These are phyloP conservation scores for Aphanomyces stellatus DNA, from an alignment of 352 stramenopile species.

Conservation along the genomic window DNA sequence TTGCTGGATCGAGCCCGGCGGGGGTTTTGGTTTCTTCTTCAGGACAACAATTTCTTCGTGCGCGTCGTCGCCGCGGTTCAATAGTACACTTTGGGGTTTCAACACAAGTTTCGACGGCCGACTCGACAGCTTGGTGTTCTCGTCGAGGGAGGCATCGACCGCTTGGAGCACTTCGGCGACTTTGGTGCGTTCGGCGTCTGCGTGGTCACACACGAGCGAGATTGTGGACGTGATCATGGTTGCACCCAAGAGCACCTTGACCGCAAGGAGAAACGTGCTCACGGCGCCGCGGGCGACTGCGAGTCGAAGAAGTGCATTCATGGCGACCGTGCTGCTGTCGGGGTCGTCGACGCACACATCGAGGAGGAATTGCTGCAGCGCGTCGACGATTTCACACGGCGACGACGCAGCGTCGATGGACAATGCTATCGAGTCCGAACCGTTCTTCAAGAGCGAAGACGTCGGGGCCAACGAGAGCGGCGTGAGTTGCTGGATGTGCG, in stretches of 20 bases:
- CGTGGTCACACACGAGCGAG: neutral
- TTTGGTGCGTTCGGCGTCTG: neutral
- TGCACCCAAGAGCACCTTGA: constrained; percentile 45
- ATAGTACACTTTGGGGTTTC: neutral
- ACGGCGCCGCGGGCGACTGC: constrained; percentile 42
- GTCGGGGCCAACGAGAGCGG: constrained; percentile 30
- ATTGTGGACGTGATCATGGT: neutral
- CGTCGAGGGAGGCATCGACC: neutral
- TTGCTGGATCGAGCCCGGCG: constrained; percentile 9
- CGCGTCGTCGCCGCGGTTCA: constrained; percentile 23
- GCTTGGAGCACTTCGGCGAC: too few relatives aligned
- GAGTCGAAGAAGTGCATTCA: constrained; percentile 47
- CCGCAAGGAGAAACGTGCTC: constrained; percentile 42
- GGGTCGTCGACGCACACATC: constrained; percentile 27
- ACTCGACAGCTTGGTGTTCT: neutral
- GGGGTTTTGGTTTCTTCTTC: constrained; percentile 3
- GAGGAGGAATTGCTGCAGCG: constrained; percentile 39
- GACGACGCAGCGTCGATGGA: neutral
- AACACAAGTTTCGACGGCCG: neutral
- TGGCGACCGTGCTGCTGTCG: constrained; percentile 36
- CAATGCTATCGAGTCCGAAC: constrained; percentile 4
- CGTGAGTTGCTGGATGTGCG: constrained; percentile 30
- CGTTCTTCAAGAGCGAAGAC: neutral
- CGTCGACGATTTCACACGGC: constrained; percentile 25
- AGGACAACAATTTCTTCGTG: constrained; percentile 17